Percentiles rank a stretch among this genome's conserved stretches.
These are phyloP conservation scores for Aspergillus candidus DNA, from an alignment of 2,329 filamentous ascomycete genomes.

Conservation along the genomic window DNA sequence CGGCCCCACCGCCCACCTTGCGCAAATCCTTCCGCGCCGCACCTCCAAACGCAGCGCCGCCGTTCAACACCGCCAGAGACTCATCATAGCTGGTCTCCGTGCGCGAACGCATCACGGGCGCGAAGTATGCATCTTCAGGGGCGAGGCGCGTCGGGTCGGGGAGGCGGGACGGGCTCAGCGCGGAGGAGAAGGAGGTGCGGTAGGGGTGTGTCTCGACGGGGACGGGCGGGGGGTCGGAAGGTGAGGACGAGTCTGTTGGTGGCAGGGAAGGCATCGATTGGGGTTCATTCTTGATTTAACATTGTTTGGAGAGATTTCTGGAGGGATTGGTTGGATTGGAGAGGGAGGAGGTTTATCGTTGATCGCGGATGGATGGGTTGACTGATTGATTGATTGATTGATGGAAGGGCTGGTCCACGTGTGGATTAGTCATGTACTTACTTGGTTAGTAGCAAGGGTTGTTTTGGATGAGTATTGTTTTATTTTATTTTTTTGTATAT, in stretches of 20 bases:
- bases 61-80: conserved; percentile 23
- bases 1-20: conserved; percentile 42
- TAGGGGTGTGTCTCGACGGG: conserved; percentile 44
- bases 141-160: conserved; percentile 64
- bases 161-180: conserved; percentile 29
- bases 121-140: conserved; percentile 75
- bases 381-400: too few species aligned
- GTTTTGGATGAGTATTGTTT: too few species aligned
- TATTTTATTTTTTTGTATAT: too few species aligned
- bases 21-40: conserved; percentile 40
- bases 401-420: too few species aligned
- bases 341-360: too few species aligned
- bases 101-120: conserved; percentile 54
- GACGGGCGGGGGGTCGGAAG: conserved; percentile 38
- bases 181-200: conserved; percentile 31
- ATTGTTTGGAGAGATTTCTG: conserved; percentile 3
- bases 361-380: too few species aligned
- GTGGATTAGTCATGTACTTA: too few species aligned
- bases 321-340: neutral
- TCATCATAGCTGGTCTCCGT: conserved; percentile 38
- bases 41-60: conserved; percentile 36
- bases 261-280: conserved; percentile 29
- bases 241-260: conserved; percentile 19
- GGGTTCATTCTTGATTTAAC: conserved; percentile 27
- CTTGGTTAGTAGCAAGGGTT: too few species aligned